phyloP scores from a whole-genome alignment of 2,329 filamentous ascomycete species.

The Lecanosticta acicola region DNA sequence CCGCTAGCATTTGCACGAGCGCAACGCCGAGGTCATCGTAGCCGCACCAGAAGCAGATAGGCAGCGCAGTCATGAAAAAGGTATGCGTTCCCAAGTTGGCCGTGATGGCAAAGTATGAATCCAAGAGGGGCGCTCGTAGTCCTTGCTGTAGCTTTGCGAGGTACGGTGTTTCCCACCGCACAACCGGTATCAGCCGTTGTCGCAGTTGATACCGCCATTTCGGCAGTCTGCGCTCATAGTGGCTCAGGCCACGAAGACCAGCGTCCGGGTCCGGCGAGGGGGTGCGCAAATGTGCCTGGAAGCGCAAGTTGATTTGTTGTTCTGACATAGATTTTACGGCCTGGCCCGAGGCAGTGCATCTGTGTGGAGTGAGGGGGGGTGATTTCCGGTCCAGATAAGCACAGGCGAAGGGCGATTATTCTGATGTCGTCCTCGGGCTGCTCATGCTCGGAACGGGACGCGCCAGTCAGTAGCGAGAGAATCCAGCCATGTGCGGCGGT shows the following conservation, averaged over 20 bases:
- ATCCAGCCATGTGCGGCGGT: not conserved
- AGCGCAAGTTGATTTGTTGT: slow-evolving; percentile 13
- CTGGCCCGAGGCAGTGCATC: slow-evolving; percentile 17
- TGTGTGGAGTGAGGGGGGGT: slow-evolving; percentile 1
- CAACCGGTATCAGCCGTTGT: slow-evolving; percentile 73
- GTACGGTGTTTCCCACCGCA: slow-evolving; percentile 93
- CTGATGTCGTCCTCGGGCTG: not conserved
- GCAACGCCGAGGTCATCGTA: slow-evolving; percentile 78
- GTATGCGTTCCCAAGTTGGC: slow-evolving; percentile 97
- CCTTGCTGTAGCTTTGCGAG: slow-evolving; percentile 78
- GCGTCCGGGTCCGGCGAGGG: slow-evolving; percentile 52
- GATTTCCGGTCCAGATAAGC: slow-evolving; percentile 3
- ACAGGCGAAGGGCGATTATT: not conserved
- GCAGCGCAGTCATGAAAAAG: slow-evolving; percentile 94
- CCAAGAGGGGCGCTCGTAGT: slow-evolving; percentile 74
- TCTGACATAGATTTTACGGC: slow-evolving; percentile 18
- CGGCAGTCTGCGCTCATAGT: slow-evolving; percentile 62
- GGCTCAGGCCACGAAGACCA: slow-evolving; percentile 70
- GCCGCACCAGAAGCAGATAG: slow-evolving; percentile 95
- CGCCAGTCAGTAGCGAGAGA: not conserved
- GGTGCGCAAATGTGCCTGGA: slow-evolving; percentile 24
- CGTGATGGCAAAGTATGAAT: slow-evolving; percentile 94
- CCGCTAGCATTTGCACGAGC: slow-evolving; percentile 56
- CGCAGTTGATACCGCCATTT: slow-evolving; percentile 83
- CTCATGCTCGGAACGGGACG: not conserved